Base-by-base conservation (phyloP, 2,329 filamentous ascomycete species). In the Botrytis sinoallii region DNA sequence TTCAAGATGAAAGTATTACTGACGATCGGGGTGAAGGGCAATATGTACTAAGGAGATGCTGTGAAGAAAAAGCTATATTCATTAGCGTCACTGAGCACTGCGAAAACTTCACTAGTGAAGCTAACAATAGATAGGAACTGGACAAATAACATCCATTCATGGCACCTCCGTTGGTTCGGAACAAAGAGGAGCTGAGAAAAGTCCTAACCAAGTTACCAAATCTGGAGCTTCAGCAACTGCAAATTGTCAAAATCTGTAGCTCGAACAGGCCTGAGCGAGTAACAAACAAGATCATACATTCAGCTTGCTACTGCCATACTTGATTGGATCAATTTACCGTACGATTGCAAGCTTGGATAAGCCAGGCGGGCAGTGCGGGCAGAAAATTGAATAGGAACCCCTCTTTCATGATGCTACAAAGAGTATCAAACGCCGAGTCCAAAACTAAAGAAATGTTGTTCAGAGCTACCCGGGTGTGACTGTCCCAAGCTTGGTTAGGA, bases 221-320 rank as follows among this genome's bases (percentile, higher is more conserved):
- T 68, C 20, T 57, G 25, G 66, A 57, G 69, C 57, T 71, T 71
- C 18, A 52, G 42, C 69, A 42, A 64, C 22, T n/a, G 32, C 59
- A 44, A 32, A 32, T 48, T 38, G 38, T 42, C 48, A 68, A 52
- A 57, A 32, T 57, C 12, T 57, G 48, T 42, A 38, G 48, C 25
- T 68, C 66, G 48, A 42, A 52, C 38, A 16, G 48, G 35, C 48
- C 35, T 68, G 66, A 57, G 66, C 48, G 48, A 68, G 48, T 42
- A 42, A 38, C 9, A 68, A 57, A 42, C 35, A 42, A 57, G 35
- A 42, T 16, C 48, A 57, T 22, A 8, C 32, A 67, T 57, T 12
- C 55, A 68, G 66, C 38, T 57, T 57, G 48, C 65, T 48, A n/a
- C 66, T 42, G 18, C 9, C 35, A 68, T 42, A 57, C 8, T 38